Evolutionary conservation across 1,284 basidiomycete species (phyloP).

Genomic region (Ceratobasidium papillatum): DNA sequence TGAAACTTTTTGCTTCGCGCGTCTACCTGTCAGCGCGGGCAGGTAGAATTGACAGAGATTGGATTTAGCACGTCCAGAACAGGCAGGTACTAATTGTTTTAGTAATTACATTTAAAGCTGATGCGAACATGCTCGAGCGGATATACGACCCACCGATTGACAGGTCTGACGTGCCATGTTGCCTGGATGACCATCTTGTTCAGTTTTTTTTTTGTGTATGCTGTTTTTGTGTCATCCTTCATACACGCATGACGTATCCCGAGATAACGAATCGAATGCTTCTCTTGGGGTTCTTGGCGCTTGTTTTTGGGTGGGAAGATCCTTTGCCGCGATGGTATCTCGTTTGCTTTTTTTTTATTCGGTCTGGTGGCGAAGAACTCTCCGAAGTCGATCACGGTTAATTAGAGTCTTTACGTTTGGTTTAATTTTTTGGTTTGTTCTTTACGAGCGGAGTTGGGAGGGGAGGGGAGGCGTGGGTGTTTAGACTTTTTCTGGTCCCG

Average conservation of each 20-base stretch:
- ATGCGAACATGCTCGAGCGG: neutral
- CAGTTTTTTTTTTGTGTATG: neutral
- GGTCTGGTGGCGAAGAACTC: neutral
- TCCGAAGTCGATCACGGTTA: neutral
- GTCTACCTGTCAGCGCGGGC: too few species aligned
- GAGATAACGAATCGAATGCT: too few species aligned
- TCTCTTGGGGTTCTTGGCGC: neutral
- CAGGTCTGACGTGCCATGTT: constrained; percentile 11
- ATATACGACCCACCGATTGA: neutral
- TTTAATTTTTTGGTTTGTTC: neutral
- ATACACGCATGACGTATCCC: neutral
- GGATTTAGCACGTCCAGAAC: neutral
- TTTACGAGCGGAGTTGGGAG: neutral
- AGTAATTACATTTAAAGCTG: neutral
- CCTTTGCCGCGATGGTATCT: neutral
- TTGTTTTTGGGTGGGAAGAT: neutral
- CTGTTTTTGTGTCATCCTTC: neutral
- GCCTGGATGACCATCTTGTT: constrained; percentile 16
- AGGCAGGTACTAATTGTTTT: neutral
- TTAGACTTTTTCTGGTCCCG: neutral
- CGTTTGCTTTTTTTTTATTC: neutral
- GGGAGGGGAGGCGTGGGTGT: neutral
- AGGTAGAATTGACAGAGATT: too few species aligned
- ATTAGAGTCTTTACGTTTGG: neutral
- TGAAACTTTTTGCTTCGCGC: neutral